These are phyloP conservation scores for Colletotrichum costaricense DNA, from an alignment of 2,329 filamentous ascomycete species.

Conservation along the genomic window DNA sequence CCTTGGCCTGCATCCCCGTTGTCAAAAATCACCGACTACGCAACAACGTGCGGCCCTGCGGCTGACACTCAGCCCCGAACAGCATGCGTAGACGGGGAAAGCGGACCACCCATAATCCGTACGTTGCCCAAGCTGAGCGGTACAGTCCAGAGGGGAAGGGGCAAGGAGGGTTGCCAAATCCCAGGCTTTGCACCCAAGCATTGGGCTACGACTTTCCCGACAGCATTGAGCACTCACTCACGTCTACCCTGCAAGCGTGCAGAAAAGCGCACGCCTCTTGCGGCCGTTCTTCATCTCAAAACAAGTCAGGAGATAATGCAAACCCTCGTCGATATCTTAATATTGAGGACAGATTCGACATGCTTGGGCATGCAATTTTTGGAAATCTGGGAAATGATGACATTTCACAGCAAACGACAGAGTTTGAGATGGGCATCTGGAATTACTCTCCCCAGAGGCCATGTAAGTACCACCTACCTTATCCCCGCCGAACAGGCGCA, in stretches of 20 bases:
- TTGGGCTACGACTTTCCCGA: not conserved
- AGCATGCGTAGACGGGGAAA: not conserved
- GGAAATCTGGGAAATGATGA: not conserved
- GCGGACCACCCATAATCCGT: not conserved
- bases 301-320: not conserved
- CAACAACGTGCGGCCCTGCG: not conserved
- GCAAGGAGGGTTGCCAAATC: not conserved
- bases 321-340: not conserved
- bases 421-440: not conserved
- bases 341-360: not conserved
- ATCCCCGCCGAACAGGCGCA: slow-evolving; percentile 5
- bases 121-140: not conserved
- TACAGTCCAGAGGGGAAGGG: not conserved
- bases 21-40: slow-evolving; percentile 18
- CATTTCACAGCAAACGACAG: not conserved
- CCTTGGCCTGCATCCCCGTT: slow-evolving; percentile 22
- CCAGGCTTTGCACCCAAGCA: not conserved
- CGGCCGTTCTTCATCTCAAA: not conserved
- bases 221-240: not conserved
- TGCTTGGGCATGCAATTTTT: not conserved
- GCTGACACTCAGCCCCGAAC: slow-evolving; percentile 11
- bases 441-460: not conserved
- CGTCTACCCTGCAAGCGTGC: not conserved
- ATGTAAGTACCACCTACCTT: not conserved
- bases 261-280: not conserved